Evolutionary conservation across 2,329 filamentous ascomycete genomes (phyloP), one percentile per base, ranked within the genome.

Genomic region (Alternaria sp.): DNA sequence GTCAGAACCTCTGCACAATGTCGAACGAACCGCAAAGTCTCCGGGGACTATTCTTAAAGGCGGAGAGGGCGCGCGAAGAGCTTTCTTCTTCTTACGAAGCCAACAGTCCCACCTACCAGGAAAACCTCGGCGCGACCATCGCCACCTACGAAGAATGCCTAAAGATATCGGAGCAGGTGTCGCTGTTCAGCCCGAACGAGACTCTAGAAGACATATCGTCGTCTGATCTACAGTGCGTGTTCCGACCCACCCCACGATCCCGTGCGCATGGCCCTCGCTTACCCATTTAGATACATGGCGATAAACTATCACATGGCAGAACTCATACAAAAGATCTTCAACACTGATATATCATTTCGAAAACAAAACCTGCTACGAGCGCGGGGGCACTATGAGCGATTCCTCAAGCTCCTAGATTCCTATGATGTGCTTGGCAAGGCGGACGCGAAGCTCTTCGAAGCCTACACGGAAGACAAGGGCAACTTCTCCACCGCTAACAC

Each of bases 171-270:
- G 83, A 87, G 66, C 85, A 88, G 61, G 83, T 95, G 26, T 90
- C 91, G 0, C 83, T 99, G 54, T 98, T 98, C 85, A 97, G 93
- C 68, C 85, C 89, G 36, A 99, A 99, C 79, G 95, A 99, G 79
- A 86, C 87, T 1, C 80, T 94, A 39, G 95, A 99, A 63, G 95
- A 99, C 80, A 82, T 97, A 32, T 84, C 91, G 14, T 96, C 94
- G 1, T 85, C 86, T n/a, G 90, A 96, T 72, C 81, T 99, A 32
- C 92, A 93, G 80, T 96, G 82, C 61, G 79, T 68, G 14, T 24
- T 36, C 20, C 34, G 46, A 4, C 32, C 46, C 14, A n/a, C 14
- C 20, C 20, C 32, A 49, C 22, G 32, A 49, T 49, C 22, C 30
- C 46, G 30, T 49, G 46, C 46, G 16, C 46, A 7, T 58, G 46